phyloP scores from a whole-genome alignment of 441 rosid genomes.

The Croton laevigatus region DNA sequence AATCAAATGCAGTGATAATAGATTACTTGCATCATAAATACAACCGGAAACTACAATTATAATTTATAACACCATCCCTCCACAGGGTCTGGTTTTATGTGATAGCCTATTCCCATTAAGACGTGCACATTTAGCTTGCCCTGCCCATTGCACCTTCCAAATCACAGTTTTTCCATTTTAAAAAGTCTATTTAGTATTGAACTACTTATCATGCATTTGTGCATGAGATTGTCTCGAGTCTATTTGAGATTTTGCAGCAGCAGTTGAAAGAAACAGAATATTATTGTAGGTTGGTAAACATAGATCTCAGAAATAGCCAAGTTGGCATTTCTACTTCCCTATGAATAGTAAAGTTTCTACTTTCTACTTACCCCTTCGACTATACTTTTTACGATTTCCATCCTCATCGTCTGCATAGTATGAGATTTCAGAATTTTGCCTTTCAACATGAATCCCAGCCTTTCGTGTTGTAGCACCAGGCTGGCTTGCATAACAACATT shows the following conservation, averaged over 20 bases:
- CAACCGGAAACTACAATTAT: not conserved
- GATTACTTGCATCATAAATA: not conserved
- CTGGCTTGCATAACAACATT: slow-evolving; percentile 42
- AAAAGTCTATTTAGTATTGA: not conserved
- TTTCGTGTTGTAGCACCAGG: slow-evolving; percentile 86
- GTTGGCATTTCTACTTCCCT: not conserved
- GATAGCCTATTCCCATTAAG: not conserved
- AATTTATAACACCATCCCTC: not conserved
- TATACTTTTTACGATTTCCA: slow-evolving; percentile 74
- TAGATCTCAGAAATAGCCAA: not conserved
- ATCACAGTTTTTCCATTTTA: not conserved
- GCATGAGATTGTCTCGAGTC: not conserved
- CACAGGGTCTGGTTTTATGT: not conserved
- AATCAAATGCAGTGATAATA: not conserved
- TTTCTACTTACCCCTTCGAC: slow-evolving; percentile 86
- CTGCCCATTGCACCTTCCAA: not conserved
- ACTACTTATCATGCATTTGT: not conserved
- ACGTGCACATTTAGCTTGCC: not conserved
- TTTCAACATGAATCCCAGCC: slow-evolving; percentile 59
- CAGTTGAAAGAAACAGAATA: not conserved
- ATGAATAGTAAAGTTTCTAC: slow-evolving; percentile 19
- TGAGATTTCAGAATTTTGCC: slow-evolving; percentile 72
- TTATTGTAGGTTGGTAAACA: not conserved
- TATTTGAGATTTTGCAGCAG: not conserved
- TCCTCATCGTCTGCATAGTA: slow-evolving; percentile 97